Percentiles rank a stretch among this genome's conserved stretches.
Conservation (phyloP, 164 flowering plant species). For the Protea cynaroides region DNA sequence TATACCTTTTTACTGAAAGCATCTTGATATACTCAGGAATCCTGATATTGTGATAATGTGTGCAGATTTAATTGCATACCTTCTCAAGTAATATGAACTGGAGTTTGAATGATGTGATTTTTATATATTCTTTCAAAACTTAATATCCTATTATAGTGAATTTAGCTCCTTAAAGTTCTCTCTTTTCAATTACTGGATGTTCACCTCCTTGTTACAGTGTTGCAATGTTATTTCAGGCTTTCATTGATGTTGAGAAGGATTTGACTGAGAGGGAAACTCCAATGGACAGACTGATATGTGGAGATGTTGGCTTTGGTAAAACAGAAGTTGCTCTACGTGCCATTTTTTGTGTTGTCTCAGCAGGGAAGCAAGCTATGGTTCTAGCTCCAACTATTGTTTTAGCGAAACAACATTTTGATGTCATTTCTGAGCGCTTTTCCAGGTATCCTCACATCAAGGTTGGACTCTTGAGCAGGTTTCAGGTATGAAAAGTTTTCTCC, state of each 20-base stretch:
- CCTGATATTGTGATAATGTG: too few species aligned
- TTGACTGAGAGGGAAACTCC: constrained; percentile 93
- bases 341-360: constrained; percentile 77
- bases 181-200: neutral
- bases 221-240: constrained; percentile 53
- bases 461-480: constrained; percentile 94
- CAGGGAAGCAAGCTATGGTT: constrained; percentile 97
- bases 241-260: constrained; percentile 86
- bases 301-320: constrained; percentile 99
- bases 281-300: constrained; percentile 96
- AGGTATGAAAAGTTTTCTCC: constrained; percentile 39
- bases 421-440: constrained; percentile 77
- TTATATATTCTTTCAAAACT: too few species aligned
- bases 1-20: neutral
- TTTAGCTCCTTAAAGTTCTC: neutral
- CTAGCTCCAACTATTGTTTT: constrained; percentile 96
- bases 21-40: neutral
- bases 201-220: constrained; percentile 8
- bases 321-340: constrained; percentile 98
- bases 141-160: neutral
- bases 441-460: constrained; percentile 53
- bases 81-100: too few species aligned
- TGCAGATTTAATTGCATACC: too few species aligned
- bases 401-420: constrained; percentile 93
- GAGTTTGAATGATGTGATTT: neutral